Percentiles rank a stretch among this genome's conserved stretches.
phyloP scores from a whole-genome alignment of 495 filamentous ascomycete species.

The Bombardia bombarda region DNA sequence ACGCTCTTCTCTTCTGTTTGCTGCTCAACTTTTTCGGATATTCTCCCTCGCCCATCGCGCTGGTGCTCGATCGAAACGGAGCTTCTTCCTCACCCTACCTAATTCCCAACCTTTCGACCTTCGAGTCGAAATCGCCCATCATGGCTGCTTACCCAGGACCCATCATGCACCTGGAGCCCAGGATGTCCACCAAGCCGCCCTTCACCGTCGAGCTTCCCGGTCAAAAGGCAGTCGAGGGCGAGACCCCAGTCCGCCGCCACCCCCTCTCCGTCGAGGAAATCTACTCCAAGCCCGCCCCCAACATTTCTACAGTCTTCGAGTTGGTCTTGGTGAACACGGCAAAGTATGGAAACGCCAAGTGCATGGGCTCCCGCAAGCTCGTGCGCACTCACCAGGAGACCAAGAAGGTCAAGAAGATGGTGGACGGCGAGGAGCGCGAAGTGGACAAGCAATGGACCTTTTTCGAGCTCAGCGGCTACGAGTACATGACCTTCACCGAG shows the following conservation, averaged over 20 bases:
- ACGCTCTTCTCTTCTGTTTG: too few species aligned
- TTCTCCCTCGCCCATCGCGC: too few species aligned
- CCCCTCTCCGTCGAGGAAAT: constrained; percentile 65
- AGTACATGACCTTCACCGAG: constrained; percentile 79
- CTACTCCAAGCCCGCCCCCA: constrained; percentile 47
- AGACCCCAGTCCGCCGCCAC: constrained; percentile 84
- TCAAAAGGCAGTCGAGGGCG: constrained; percentile 63
- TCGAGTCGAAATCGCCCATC: constrained; percentile 41
- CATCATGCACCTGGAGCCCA: constrained; percentile 57
- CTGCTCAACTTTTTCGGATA: too few species aligned
- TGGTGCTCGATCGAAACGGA: too few species aligned
- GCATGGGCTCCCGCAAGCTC: constrained; percentile 70
- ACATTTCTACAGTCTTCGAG: constrained; percentile 79
- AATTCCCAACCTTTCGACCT: neutral
- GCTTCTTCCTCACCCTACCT: neutral
- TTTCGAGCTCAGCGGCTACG: constrained; percentile 86
- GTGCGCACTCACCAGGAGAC: constrained; percentile 82
- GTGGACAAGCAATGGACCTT: constrained; percentile 95
- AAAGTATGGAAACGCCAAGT: constrained; percentile 83
- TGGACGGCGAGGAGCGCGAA: constrained; percentile 82
- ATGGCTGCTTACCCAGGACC: too few species aligned
- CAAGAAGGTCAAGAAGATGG: constrained; percentile 94
- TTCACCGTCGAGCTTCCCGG: constrained; percentile 77
- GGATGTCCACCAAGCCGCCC: constrained; percentile 53
- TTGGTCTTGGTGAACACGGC: constrained; percentile 69